Base-by-base conservation (phyloP, 768 basidiomycete species). In the Trametes meyenii region DNA sequence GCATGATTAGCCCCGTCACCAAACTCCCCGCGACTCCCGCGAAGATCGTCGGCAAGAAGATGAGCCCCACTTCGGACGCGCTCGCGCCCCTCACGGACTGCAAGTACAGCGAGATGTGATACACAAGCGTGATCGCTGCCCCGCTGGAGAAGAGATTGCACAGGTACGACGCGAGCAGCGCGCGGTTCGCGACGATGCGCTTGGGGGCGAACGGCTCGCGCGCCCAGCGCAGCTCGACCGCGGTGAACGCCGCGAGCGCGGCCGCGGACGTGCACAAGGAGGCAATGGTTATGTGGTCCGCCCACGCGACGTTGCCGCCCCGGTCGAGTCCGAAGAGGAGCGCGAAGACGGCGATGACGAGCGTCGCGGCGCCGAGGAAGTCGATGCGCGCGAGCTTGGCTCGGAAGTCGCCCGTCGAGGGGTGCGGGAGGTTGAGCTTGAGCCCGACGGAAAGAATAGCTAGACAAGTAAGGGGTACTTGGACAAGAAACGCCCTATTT, bases 331-430 rank as follows among this genome's bases (percentile, higher is more conserved):
- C 85, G 55, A 85, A 75, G 40, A 89, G 80, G 3, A 89, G 77
- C 66, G 76, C 74, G 71, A 85, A 83, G 19, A 87, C 75, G 23
- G 83, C 73, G n/a, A 80, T 55, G 23, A 88, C 78, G 45, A 89
- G 82, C 6, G 79, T 75, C 44, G 80, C 42, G 0, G 86, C 84
- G 17, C 88, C 88, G 4, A 74, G 72, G 64, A 87, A 87, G 73
- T 90, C 88, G 59, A 90, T 76, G 17, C 87, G 80, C 58, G 78
- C 80, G 54, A 89, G 72, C 61, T 86, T 88, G 6, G 72, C 74
- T 13, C 67, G 69, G 65, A 87, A 77, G 65, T 83, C 74, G 2
- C 76, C 72, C 0, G 68, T 67, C 12, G 78, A 73, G 1, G 64
- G 66, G 59, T 75, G 74, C 0, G 86, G 86, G 14, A 87, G 77